These are phyloP conservation scores for Suillus bovinus DNA, from an alignment of 768 basidiomycete species.

Conservation along the genomic window DNA sequence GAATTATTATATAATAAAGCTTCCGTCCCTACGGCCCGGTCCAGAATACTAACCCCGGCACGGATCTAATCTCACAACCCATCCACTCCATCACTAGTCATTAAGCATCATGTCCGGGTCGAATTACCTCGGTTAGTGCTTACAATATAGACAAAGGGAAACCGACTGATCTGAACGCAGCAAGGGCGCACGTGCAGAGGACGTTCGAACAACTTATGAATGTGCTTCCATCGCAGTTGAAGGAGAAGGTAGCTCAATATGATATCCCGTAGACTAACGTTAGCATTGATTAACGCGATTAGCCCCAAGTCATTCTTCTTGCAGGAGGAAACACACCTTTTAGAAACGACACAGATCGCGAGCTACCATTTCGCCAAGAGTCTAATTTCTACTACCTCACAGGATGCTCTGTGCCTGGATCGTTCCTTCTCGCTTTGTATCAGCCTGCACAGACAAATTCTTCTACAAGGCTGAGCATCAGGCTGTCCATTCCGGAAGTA, in stretches of 20 bases:
- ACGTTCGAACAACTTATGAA: constrained; percentile 4
- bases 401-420: constrained; percentile 74
- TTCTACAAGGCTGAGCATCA: constrained; percentile 45
- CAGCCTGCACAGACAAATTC: constrained; percentile 45
- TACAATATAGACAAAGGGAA: neutral
- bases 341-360: constrained; percentile 85
- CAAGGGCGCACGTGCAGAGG: neutral
- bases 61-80: neutral
- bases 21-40: neutral
- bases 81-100: neutral
- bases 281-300: neutral
- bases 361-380: constrained; percentile 71
- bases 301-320: constrained; percentile 73
- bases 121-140: neutral
- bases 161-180: neutral
- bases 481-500: constrained; percentile 79
- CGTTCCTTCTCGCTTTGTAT: constrained; percentile 63
- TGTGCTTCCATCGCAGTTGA: neutral
- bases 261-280: too few species aligned
- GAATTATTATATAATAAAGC: neutral
- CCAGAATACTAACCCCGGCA: too few species aligned
- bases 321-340: constrained; percentile 63
- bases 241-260: constrained; percentile 4
- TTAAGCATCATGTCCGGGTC: neutral
- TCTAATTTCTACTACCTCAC: constrained; percentile 90